Evolutionary conservation across 192 early-diverging fungal genomes (phyloP).

Genomic region (Gryganskiella cystojenkinii): DNA sequence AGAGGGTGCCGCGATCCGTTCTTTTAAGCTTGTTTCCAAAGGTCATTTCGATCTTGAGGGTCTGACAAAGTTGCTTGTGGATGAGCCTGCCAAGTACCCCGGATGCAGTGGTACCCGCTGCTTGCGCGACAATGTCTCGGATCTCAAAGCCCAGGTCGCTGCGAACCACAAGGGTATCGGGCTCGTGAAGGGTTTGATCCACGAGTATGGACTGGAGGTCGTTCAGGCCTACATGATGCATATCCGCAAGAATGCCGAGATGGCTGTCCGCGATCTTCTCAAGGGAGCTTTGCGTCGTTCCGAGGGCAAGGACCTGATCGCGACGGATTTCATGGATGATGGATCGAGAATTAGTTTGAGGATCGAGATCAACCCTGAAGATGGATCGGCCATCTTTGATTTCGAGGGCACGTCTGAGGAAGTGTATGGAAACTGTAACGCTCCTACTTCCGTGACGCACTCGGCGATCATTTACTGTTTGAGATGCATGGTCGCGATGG

Average conservation of each 20-base stretch:
- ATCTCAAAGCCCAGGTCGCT: constrained; percentile 96
- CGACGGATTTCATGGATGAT: constrained; percentile 92
- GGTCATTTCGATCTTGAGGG: constrained; percentile 87
- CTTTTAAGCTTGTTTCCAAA: constrained; percentile 87
- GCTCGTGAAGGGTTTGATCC: constrained; percentile 83
- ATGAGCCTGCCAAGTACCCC: constrained; percentile 85
- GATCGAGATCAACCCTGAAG: constrained; percentile 75
- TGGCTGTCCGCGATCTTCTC: constrained; percentile 84
- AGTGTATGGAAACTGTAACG: constrained; percentile 90
- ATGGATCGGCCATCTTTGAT: constrained; percentile 90
- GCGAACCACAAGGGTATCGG: constrained; percentile 95
- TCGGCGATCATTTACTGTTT: constrained; percentile 98
- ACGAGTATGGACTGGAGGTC: constrained; percentile 84
- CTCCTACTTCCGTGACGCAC: constrained; percentile 70
- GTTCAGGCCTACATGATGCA: constrained; percentile 97
- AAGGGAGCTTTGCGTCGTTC: constrained; percentile 61
- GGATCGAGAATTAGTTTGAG: constrained; percentile 82
- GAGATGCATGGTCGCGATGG: constrained; percentile 86
- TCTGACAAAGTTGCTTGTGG: constrained; percentile 76
- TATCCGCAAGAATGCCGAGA: constrained; percentile 91
- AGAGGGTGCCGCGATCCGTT: constrained; percentile 93
- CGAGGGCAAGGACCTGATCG: constrained; percentile 54
- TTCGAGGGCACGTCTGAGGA: constrained; percentile 91
- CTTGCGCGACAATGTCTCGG: constrained; percentile 91
- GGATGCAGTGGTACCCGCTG: constrained; percentile 91